phyloP scores from a whole-genome alignment of 495 filamentous ascomycete species.

The Melanomma pulvis-pyrius region DNA sequence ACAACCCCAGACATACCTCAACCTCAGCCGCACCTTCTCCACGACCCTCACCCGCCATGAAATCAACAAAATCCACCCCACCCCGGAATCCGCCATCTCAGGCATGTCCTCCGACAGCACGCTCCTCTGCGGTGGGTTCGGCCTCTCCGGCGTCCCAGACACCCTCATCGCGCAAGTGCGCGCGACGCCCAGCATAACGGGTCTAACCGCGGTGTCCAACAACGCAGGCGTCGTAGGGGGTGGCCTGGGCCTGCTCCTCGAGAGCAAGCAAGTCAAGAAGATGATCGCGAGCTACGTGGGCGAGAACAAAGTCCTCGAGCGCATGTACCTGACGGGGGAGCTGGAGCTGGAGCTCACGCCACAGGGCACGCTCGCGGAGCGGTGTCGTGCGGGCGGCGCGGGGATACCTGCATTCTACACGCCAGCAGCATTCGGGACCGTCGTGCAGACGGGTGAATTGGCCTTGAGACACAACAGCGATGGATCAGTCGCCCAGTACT shows the following conservation, averaged over 20 bases:
- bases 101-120: slow-evolving; percentile 41
- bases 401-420: slow-evolving; percentile 71
- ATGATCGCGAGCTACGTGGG: slow-evolving; percentile 65
- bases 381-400: slow-evolving; percentile 64
- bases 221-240: slow-evolving; percentile 62
- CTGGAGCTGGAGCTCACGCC: slow-evolving; percentile 68
- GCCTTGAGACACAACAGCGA: slow-evolving; percentile 56
- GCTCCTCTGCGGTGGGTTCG: slow-evolving; percentile 43
- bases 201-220: slow-evolving; percentile 67
- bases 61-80: slow-evolving; percentile 47
- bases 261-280: slow-evolving; percentile 56
- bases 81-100: slow-evolving; percentile 39
- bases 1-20: slow-evolving; percentile 28
- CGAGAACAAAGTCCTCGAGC: slow-evolving; percentile 66
- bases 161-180: slow-evolving; percentile 41
- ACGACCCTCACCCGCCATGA: slow-evolving; percentile 41
- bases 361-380: slow-evolving; percentile 67
- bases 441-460: slow-evolving; percentile 64
- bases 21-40: slow-evolving; percentile 44
- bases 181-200: slow-evolving; percentile 35
- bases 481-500: slow-evolving; percentile 57
- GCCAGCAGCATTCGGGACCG: slow-evolving; percentile 63
- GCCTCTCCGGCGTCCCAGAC: slow-evolving; percentile 43
- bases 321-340: slow-evolving; percentile 62
- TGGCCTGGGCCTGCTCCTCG: slow-evolving; percentile 54